Conservation (phyloP, 371 early-diverging fungal genomes). For the Mortierella sp. region DNA sequence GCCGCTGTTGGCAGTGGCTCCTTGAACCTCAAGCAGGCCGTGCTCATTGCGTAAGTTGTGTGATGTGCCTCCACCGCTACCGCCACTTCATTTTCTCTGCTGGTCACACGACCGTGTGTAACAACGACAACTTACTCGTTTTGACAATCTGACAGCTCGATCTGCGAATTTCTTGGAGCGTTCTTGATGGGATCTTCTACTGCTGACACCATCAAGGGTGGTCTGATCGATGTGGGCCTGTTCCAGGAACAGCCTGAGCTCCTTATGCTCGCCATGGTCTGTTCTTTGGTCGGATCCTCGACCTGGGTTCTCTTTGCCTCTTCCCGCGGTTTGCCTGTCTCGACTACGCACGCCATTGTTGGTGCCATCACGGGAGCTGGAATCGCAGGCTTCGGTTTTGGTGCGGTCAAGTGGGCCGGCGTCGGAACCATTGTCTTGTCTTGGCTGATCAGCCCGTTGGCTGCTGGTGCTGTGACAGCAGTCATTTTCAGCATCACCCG, state of each 20-base stretch:
- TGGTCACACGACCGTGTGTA: neutral
- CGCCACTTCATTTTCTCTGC: neutral
- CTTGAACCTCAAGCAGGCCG: slow-evolving; percentile 79
- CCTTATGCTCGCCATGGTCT: slow-evolving; percentile 89
- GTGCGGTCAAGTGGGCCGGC: slow-evolving; percentile 80
- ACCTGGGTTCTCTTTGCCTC: slow-evolving; percentile 83
- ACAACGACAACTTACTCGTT: no score
- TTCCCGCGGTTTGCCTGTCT: slow-evolving; percentile 67
- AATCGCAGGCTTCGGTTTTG: slow-evolving; percentile 77
- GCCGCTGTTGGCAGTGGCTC: slow-evolving; percentile 87
- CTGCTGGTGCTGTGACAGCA: slow-evolving; percentile 76
- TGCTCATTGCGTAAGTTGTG: slow-evolving; percentile 70
- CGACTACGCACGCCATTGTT: slow-evolving; percentile 77
- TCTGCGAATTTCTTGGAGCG: slow-evolving; percentile 81
- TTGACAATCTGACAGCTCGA: slow-evolving; percentile 55
- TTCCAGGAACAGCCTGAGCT: slow-evolving; percentile 75
- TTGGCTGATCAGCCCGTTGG: slow-evolving; percentile 83
- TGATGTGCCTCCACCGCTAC: neutral
- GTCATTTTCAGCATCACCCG: slow-evolving; percentile 75
- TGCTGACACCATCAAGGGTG: slow-evolving; percentile 84
- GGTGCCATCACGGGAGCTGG: slow-evolving; percentile 89
- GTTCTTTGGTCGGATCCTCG: slow-evolving; percentile 79
- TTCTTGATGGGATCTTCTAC: slow-evolving; percentile 81
- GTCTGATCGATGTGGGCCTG: slow-evolving; percentile 66
- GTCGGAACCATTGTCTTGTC: slow-evolving; percentile 79